phyloP scores from a whole-genome alignment of 2,329 filamentous ascomycete species.

The Escovopsis sp. region DNA sequence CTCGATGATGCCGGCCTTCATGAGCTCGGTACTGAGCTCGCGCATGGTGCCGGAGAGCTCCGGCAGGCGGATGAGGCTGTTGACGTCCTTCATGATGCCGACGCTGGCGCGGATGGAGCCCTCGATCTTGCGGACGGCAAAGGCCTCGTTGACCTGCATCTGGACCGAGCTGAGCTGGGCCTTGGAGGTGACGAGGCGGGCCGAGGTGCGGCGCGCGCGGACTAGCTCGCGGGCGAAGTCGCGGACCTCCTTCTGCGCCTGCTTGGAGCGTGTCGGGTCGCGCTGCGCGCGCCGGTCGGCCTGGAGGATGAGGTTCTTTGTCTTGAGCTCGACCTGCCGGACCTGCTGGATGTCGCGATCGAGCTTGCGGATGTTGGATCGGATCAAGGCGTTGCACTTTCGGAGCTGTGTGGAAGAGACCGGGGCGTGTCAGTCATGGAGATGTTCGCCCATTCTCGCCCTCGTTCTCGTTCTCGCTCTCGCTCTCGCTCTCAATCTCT shows the following conservation, averaged over 20 bases:
- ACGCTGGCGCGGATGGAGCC: slow-evolving; percentile 76
- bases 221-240: slow-evolving; percentile 82
- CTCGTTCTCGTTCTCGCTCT: too few relatives aligned
- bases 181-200: slow-evolving; percentile 69
- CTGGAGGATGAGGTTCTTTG: slow-evolving; percentile 69
- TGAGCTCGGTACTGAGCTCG: slow-evolving; percentile 71
- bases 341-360: slow-evolving; percentile 80
- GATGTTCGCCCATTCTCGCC: too few relatives aligned
- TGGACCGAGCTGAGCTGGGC: slow-evolving; percentile 85
- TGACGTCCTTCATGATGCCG: slow-evolving; percentile 95
- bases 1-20: slow-evolving; percentile 93
- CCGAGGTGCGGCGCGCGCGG: slow-evolving; percentile 59
- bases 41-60: slow-evolving; percentile 81
- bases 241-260: slow-evolving; percentile 70
- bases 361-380: slow-evolving; percentile 79
- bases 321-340: slow-evolving; percentile 68
- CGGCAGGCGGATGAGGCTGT: slow-evolving; percentile 67
- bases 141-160: slow-evolving; percentile 97
- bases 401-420: slow-evolving; percentile 56
- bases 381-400: slow-evolving; percentile 87
- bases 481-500: too few relatives aligned
- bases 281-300: slow-evolving; percentile 69
- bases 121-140: slow-evolving; percentile 90
- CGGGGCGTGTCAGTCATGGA: too few relatives aligned
- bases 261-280: slow-evolving; percentile 62